These are phyloP conservation scores for Hypoxylon sp. DNA, from an alignment of 2,329 filamentous ascomycete species.

Conservation along the genomic window DNA sequence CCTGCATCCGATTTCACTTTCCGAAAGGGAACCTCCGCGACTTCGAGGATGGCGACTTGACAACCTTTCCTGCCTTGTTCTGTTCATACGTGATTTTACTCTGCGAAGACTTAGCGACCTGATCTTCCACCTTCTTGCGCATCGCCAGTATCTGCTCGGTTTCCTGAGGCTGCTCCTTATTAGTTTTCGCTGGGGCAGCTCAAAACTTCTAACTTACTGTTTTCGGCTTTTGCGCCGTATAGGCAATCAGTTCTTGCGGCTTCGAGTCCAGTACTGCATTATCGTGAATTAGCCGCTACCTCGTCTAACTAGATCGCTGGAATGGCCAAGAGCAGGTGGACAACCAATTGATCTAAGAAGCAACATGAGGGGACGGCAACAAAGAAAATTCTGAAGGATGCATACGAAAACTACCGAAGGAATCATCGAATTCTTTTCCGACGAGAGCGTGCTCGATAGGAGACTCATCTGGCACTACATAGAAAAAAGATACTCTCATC, in stretches of 20 bases:
- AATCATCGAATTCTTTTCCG: neutral
- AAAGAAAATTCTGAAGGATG: neutral
- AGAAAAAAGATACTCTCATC: neutral
- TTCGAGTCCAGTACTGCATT: neutral
- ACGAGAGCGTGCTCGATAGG: neutral
- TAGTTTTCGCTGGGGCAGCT: neutral
- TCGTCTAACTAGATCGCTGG: neutral
- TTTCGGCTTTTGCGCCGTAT: conserved; percentile 3
- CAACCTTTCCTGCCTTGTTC: conserved; percentile 1
- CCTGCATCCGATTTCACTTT: neutral
- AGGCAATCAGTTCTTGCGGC: neutral
- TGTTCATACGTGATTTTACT: conserved; percentile 4
- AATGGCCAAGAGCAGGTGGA: neutral
- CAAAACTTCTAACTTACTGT: neutral
- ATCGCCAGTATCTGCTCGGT: neutral
- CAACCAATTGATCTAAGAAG: neutral
- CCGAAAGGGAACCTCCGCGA: neutral
- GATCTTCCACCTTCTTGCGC: conserved; percentile 11
- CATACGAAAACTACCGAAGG: neutral
- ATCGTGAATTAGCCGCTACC: neutral
- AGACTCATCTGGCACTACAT: neutral
- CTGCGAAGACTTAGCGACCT: neutral
- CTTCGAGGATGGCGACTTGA: neutral
- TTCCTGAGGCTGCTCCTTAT: neutral
- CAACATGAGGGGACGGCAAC: neutral